Percentiles rank a stretch among this genome's conserved stretches.
Conservation (phyloP, 2,329 filamentous ascomycete genomes). For the Penicillium brasilianum region DNA sequence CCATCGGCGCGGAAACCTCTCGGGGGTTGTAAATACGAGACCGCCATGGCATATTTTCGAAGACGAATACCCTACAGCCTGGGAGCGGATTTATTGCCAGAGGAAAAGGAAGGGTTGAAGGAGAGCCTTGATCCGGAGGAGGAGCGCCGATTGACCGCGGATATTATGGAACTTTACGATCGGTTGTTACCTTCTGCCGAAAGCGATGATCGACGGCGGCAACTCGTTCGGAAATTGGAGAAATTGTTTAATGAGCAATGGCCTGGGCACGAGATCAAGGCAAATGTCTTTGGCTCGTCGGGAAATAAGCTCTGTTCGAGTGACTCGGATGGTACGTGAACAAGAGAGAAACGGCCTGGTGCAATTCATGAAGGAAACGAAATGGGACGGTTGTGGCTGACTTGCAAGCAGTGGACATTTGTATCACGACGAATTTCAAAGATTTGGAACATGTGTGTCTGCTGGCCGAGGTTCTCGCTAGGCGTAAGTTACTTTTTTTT, state of each 20-base stretch:
- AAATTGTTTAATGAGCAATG: conserved; percentile 86
- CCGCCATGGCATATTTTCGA: conserved; percentile 77
- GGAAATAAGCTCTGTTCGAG: conserved; percentile 93
- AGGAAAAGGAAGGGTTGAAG: conserved; percentile 71
- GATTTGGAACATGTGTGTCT: conserved; percentile 88
- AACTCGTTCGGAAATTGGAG: conserved; percentile 85
- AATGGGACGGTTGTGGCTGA: conserved; percentile 28
- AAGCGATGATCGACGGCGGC: conserved; percentile 75
- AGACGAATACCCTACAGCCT: conserved; percentile 90
- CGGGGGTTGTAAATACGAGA: conserved; percentile 84
- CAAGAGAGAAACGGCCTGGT: not conserved
- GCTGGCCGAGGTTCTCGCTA: conserved; percentile 82
- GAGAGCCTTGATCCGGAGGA: conserved; percentile 72
- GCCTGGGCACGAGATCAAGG: conserved; percentile 87
- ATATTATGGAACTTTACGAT: conserved; percentile 85
- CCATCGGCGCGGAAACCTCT: conserved; percentile 70
- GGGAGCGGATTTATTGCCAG: conserved; percentile 78
- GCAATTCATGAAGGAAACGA: not conserved
- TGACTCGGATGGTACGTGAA: conserved; percentile 83
- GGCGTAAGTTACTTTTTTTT: conserved; percentile 66
- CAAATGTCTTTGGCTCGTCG: conserved; percentile 96
- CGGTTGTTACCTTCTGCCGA: conserved; percentile 80
- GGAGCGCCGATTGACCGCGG: conserved; percentile 74
- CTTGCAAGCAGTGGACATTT: conserved; percentile 78
- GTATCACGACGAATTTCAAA: conserved; percentile 90